Base-by-base conservation (phyloP, 164 flowering plant genomes). In the Magnolia sinica region DNA sequence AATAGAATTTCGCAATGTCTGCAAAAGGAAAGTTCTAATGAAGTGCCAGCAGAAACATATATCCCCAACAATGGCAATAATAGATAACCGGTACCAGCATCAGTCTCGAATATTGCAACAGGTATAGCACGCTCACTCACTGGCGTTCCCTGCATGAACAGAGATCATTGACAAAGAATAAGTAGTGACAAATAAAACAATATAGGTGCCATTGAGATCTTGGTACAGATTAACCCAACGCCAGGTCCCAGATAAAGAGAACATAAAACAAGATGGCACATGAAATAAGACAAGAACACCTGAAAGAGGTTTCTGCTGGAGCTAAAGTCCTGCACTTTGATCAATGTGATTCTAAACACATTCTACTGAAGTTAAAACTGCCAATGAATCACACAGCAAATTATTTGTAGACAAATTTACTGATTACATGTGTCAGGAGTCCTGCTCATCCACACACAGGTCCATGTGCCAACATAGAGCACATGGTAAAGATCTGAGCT, bases 111-210 rank as follows among this genome's bases (percentile, higher is more conserved):
- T 79, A 96, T 93, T 77, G 98, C 97, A 81, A 96, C 99, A 65
- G 99, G 99, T 76, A 96, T 89, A 67, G 99, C 99, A 82, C 99
- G 94, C 82, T 94, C 98, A 78, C 99, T 96, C 50, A 96, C 99
- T 74, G 99, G 96, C 67, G 94, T 88, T 64, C 99, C 99, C 99
- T 96, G 89, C 49, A 76, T 20, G 51, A 20, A 55, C 14, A 55
- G 61, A 55, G 45, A 37, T 37, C 45, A 68, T 14, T 68, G 31
- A 29, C 50, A 68, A 37, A 68, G 73, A 70, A 49, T 50, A 50
- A 27, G 49, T 49, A 19, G 27, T 50, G 7, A 59, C 50, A 51
- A 27, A 61, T 55, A 55, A 37, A 63, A 61, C n/a, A 37, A 3
- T 5, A 24, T 11, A 3, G n/a, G 29, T 68, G 71, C 49, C 22